phyloP scores from a whole-genome alignment of 345 rosid species.

The Toxicodendron radicans region DNA sequence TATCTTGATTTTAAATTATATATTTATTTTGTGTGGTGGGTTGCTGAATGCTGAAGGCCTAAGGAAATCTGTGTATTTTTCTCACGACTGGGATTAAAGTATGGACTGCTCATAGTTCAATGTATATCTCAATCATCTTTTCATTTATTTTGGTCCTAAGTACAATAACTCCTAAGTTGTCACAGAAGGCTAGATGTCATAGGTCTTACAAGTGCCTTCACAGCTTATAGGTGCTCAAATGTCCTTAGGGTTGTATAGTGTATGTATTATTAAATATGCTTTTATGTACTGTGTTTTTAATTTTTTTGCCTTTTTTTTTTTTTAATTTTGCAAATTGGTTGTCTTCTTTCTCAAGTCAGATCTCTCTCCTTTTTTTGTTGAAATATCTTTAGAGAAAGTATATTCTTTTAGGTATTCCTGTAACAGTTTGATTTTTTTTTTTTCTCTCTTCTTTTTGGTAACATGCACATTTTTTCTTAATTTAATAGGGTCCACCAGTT shows the following conservation, averaged over 20 bases:
- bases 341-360: not conserved
- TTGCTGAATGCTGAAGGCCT: not conserved
- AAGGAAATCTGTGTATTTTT: not conserved
- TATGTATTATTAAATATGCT: not conserved
- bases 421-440: not conserved
- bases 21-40: not conserved
- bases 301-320: too few species aligned
- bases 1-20: too few species aligned
- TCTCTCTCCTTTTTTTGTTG: not conserved
- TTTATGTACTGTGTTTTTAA: too few species aligned
- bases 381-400: not conserved
- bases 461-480: conserved; percentile 11
- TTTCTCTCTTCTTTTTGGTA: conserved; percentile 7
- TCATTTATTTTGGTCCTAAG: not conserved
- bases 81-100: not conserved
- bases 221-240: not conserved
- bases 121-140: not conserved
- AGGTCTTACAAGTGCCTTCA: not conserved
- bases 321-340: not conserved
- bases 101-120: not conserved
- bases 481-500: conserved; percentile 53
- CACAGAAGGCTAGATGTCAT: not conserved
- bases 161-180: not conserved
- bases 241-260: conserved; percentile 4
- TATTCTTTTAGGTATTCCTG: not conserved